These are phyloP conservation scores for Eimeria tenella DNA, from an alignment of 169 alveolate species.

Conservation along the genomic window DNA sequence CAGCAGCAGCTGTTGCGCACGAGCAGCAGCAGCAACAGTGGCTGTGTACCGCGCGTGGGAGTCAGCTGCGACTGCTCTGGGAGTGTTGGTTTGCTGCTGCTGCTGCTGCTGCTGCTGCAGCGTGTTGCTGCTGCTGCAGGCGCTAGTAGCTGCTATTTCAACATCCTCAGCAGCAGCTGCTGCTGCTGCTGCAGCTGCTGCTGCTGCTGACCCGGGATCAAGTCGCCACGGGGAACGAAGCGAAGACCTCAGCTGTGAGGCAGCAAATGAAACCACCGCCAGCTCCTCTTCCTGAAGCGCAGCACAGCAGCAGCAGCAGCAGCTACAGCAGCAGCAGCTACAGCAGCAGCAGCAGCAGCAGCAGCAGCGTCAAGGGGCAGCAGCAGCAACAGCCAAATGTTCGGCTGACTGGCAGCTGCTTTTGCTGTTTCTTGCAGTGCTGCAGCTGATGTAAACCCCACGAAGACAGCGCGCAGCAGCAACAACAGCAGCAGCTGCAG, in stretches of 20 bases:
- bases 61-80: conserved; percentile 68
- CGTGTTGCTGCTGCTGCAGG: background rate
- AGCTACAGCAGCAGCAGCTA: conserved; percentile 15
- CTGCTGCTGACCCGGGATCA: conserved; percentile 50
- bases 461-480: too few species aligned
- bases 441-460: too few species aligned
- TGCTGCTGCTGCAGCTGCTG: conserved; percentile 61
- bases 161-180: conserved; percentile 64
- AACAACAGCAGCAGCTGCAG: background rate
- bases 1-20: conserved; percentile 59
- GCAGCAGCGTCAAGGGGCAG: background rate
- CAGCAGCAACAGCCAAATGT: background rate
- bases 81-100: conserved; percentile 65
- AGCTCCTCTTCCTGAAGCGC: conserved; percentile 64
- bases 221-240: conserved; percentile 52
- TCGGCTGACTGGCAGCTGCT: too few species aligned
- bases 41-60: conserved; percentile 72
- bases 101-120: conserved; percentile 58
- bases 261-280: conserved; percentile 52
- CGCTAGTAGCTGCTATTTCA: conserved; percentile 41
- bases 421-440: too few species aligned
- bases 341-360: conserved; percentile 1
- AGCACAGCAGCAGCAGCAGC: too few species aligned
- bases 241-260: conserved; percentile 48
- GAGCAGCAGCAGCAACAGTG: conserved; percentile 52